phyloP scores from a whole-genome alignment of 2,329 filamentous ascomycete species.

The Epichloe typhina region DNA sequence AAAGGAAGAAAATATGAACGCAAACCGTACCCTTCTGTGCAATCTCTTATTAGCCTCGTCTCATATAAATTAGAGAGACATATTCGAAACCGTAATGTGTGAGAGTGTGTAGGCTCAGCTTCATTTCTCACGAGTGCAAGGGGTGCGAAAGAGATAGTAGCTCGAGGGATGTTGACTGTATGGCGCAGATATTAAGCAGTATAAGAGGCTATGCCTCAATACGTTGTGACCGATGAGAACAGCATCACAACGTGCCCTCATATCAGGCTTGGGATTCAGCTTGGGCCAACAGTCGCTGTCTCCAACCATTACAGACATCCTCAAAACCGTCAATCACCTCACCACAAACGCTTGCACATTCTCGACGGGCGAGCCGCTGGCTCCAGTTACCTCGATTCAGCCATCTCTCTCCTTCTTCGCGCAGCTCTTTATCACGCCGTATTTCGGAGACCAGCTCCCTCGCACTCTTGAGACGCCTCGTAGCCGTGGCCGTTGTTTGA shows the following conservation, averaged over 20 bases:
- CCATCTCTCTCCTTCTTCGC: constrained; percentile 73
- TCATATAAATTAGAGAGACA: neutral
- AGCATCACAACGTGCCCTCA: neutral
- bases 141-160: neutral
- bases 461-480: constrained; percentile 64
- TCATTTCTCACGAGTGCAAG: neutral
- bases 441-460: constrained; percentile 80
- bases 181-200: neutral
- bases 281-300: constrained; percentile 57
- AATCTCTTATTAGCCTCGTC: neutral
- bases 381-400: constrained; percentile 76
- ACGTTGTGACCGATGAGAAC: neutral
- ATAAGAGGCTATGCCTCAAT: neutral
- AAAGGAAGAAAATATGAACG: neutral
- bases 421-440: constrained; percentile 65
- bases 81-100: neutral
- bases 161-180: neutral
- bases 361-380: constrained; percentile 57
- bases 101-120: neutral
- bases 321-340: constrained; percentile 91
- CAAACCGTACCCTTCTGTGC: neutral
- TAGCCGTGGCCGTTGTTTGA: constrained; percentile 73
- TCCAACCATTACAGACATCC: constrained; percentile 74
- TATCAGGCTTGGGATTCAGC: constrained; percentile 34
- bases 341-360: constrained; percentile 71